phyloP scores from a whole-genome alignment of 768 basidiomycete species.

The Boletus coccyginus region DNA sequence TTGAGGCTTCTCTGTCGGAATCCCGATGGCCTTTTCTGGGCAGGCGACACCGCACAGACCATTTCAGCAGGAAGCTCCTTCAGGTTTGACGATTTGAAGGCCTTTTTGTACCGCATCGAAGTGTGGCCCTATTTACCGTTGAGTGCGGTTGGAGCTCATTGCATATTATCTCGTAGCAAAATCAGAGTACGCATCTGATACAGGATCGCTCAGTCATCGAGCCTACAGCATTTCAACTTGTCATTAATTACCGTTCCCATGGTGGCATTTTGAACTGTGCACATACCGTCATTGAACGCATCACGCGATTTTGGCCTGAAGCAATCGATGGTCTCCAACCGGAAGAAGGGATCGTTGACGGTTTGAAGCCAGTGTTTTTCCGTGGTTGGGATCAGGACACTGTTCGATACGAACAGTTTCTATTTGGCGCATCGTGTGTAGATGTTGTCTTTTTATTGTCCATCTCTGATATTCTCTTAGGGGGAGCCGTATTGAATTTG shows the following conservation, averaged over 20 bases:
- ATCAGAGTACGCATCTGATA: constrained; percentile 12
- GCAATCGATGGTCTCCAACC: constrained; percentile 56
- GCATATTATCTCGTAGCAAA: constrained; percentile 14
- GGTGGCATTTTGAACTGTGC: constrained; percentile 75
- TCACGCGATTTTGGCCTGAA: constrained; percentile 59
- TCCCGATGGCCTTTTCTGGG: constrained; percentile 70
- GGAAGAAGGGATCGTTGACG: constrained; percentile 55
- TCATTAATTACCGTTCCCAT: constrained; percentile 68
- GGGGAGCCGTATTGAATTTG: constrained; percentile 53
- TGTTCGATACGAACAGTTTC: constrained; percentile 51
- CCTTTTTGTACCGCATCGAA: constrained; percentile 62
- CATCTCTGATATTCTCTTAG: constrained; percentile 28
- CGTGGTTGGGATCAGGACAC: constrained; percentile 44
- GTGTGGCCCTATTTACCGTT: constrained; percentile 30
- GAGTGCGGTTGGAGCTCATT: not conserved
- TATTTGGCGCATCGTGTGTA: constrained; percentile 48
- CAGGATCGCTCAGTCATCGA: constrained; percentile 16
- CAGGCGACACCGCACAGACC: constrained; percentile 78
- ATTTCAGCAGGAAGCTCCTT: constrained; percentile 74
- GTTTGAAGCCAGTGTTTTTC: constrained; percentile 58
- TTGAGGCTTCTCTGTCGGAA: constrained; percentile 61
- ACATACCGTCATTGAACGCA: constrained; percentile 59
- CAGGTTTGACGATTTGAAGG: constrained; percentile 66
- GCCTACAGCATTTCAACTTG: constrained; percentile 52
- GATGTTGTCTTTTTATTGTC: not conserved